Conservation (phyloP, 768 basidiomycete genomes). For the Tulasnella sp. region DNA sequence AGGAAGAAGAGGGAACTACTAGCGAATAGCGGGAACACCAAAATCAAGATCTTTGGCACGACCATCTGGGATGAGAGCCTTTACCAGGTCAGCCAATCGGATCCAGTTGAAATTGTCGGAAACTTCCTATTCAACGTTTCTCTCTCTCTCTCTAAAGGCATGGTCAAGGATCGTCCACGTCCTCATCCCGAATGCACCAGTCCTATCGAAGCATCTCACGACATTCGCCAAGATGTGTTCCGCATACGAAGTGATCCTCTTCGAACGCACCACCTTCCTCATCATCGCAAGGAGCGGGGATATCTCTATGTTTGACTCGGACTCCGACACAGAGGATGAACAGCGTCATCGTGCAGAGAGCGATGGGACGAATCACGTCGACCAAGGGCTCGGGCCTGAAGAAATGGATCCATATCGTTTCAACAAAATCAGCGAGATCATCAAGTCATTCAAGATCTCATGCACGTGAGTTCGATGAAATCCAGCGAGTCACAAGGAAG, state of each 20-base stretch:
- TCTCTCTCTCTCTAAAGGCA: slow-evolving; percentile 44
- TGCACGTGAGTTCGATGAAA: slow-evolving; percentile 45
- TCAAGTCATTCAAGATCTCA: slow-evolving; percentile 91
- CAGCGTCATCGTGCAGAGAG: slow-evolving; percentile 33
- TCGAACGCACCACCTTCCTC: slow-evolving; percentile 95
- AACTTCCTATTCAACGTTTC: neutral
- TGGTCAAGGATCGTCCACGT: slow-evolving; percentile 98
- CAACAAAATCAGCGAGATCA: slow-evolving; percentile 55
- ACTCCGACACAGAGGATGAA: slow-evolving; percentile 17
- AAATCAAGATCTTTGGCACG: slow-evolving; percentile 75
- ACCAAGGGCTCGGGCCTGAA: slow-evolving; percentile 24
- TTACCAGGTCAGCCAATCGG: slow-evolving; percentile 56
- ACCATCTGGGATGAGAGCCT: slow-evolving; percentile 96
- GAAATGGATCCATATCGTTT: slow-evolving; percentile 35
- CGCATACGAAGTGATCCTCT: slow-evolving; percentile 89
- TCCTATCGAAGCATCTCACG: slow-evolving; percentile 76
- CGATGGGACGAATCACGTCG: slow-evolving; percentile 61
- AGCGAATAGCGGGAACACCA: slow-evolving; percentile 49
- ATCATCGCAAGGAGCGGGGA: slow-evolving; percentile 57
- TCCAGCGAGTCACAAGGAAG: slow-evolving; percentile 18
- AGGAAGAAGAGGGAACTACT: slow-evolving; percentile 65
- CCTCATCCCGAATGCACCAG: slow-evolving; percentile 87
- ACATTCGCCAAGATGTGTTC: slow-evolving; percentile 79
- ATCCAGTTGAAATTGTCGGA: neutral
- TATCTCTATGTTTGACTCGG: slow-evolving; percentile 17